Percentiles rank a stretch among this genome's conserved stretches.
These are phyloP conservation scores for Suhomyces taliae DNA, from an alignment of 1,139 yeast species.

Conservation along the genomic window DNA sequence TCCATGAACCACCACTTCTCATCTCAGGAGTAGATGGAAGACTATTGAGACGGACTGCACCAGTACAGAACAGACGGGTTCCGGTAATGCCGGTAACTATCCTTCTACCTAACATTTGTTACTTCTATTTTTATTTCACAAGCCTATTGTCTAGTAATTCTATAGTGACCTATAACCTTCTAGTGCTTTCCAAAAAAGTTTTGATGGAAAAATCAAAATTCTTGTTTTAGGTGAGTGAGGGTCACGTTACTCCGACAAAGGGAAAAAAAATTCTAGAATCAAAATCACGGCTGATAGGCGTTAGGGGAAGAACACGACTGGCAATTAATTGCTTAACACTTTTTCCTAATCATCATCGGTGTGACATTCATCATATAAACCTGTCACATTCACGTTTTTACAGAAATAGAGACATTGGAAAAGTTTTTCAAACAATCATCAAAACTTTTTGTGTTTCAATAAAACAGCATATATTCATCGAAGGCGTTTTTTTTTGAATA, in stretches of 20 bases:
- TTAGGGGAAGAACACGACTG: constrained; percentile 2
- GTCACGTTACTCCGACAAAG: constrained; percentile 11
- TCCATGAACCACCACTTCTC: constrained; percentile 34
- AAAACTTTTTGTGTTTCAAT: no score
- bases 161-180: no score
- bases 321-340: neutral
- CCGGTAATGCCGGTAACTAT: neutral
- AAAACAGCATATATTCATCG: no score
- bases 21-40: constrained; percentile 35
- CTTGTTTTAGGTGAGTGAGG: no score
- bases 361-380: neutral
- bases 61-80: constrained; percentile 7
- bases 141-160: no score
- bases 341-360: neutral
- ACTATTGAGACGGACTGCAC: constrained; percentile 7
- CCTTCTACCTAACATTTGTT: constrained; percentile 3
- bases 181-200: neutral
- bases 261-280: constrained; percentile 8
- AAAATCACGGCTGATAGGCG: constrained; percentile 4
- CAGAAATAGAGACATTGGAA: no score
- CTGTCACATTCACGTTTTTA: no score
- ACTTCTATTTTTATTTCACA: no score
- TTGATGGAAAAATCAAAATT: neutral
- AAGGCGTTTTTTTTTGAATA: no score
- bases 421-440: no score